Conservation (phyloP, 2,329 filamentous ascomycete genomes). For the Aschersonia sp. region DNA sequence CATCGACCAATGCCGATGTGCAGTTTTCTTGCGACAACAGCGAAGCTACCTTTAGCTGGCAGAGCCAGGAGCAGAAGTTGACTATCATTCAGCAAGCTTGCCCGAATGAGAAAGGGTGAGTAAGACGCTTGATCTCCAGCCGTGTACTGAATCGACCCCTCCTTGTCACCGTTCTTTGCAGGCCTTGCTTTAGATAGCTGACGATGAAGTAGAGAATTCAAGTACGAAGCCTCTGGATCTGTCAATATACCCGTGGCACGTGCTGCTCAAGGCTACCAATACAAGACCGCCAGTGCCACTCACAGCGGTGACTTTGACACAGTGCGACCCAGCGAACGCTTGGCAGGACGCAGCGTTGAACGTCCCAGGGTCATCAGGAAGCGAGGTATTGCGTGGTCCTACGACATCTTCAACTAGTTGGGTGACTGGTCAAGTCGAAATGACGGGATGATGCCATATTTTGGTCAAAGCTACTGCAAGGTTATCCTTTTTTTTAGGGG, state of each 20-base stretch:
- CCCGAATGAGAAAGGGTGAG: constrained; percentile 20
- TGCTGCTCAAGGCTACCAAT: constrained; percentile 2
- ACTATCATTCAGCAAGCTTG: constrained; percentile 32
- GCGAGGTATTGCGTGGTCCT: constrained; percentile 4
- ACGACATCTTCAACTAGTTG: neutral
- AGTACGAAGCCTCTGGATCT: constrained; percentile 17
- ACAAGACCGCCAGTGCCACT: neutral
- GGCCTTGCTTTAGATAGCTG: neutral
- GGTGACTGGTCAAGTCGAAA: neutral
- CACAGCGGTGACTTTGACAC: constrained; percentile 1
- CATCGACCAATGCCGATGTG: constrained; percentile 12
- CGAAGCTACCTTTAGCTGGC: constrained; percentile 28
- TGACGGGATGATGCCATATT: neutral
- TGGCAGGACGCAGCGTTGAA: neutral
- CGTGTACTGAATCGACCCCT: neutral
- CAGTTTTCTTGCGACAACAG: constrained; percentile 28
- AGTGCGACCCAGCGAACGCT: neutral
- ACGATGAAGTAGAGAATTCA: neutral
- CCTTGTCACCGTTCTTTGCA: neutral
- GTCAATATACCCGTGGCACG: constrained; percentile 5
- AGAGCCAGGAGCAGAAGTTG: constrained; percentile 13
- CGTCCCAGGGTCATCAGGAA: neutral
- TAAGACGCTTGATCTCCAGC: neutral
- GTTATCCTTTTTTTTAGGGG: neutral
- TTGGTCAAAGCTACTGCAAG: neutral